A percentile compares a stretch with the other conserved stretches of the same genome.
Conservation (phyloP, 1,139 yeast species). For the Spathaspora sp. region DNA sequence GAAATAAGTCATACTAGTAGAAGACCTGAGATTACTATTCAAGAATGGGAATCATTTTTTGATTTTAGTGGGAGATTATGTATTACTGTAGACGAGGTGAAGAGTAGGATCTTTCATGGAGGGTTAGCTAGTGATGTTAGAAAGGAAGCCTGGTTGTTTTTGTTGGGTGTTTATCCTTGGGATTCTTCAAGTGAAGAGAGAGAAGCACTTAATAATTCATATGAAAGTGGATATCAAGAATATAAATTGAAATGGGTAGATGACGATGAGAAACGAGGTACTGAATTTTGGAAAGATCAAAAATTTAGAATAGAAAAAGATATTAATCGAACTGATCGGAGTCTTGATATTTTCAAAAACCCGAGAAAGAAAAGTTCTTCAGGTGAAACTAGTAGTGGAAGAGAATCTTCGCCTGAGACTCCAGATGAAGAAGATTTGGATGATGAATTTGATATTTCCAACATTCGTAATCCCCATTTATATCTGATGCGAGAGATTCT, state of each 20-base stretch:
- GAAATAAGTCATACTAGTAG: constrained; percentile 64
- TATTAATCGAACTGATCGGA: constrained; percentile 87
- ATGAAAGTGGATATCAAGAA: constrained; percentile 63
- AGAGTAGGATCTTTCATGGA: constrained; percentile 85
- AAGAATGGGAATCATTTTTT: constrained; percentile 87
- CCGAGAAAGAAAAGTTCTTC: constrained; percentile 18
- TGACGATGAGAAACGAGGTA: constrained; percentile 53
- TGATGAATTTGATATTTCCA: constrained; percentile 48
- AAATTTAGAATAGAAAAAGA: constrained; percentile 89
- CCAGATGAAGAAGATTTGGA: constrained; percentile 47
- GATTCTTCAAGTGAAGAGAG: constrained; percentile 75
- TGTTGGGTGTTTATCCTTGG: constrained; percentile 88
- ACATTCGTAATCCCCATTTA: constrained; percentile 67
- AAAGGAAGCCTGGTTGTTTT: constrained; percentile 80
- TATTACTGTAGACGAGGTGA: constrained; percentile 73
- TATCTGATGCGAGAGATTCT: constrained; percentile 73
- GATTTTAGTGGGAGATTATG: constrained; percentile 74
- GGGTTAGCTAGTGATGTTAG: constrained; percentile 66
- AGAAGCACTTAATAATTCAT: constrained; percentile 51
- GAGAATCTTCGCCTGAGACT: constrained; percentile 47
- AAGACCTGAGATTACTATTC: constrained; percentile 59
- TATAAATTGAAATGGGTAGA: constrained; percentile 69
- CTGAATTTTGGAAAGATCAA: constrained; percentile 86
- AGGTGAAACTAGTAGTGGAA: constrained; percentile 12
- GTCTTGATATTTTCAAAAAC: constrained; percentile 59